A percentile compares a stretch with the other conserved stretches of the same genome.
phyloP scores from a whole-genome alignment of 1,284 basidiomycete species.

The Cryptococcus maquisensis region DNA sequence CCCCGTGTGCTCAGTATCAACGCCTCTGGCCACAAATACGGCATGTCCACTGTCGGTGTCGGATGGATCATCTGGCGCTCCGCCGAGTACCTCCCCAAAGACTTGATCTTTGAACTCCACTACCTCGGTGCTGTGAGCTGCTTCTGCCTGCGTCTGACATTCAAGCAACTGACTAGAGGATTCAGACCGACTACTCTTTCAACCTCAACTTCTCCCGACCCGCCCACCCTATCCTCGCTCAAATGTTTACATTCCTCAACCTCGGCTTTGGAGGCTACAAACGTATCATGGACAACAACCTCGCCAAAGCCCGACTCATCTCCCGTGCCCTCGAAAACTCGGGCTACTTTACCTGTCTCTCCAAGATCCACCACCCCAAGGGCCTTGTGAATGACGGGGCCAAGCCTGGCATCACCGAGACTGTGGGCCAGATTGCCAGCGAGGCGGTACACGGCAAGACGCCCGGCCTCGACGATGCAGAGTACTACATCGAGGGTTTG shows the following conservation, averaged over 20 bases:
- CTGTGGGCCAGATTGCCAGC: conserved; percentile 16
- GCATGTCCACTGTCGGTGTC: conserved; percentile 71
- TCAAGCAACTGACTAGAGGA: background rate
- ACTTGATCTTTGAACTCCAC: conserved; percentile 90
- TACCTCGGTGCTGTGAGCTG: conserved; percentile 52
- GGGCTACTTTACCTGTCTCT: conserved; percentile 62
- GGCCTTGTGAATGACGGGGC: conserved; percentile 2
- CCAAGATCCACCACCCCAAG: conserved; percentile 50
- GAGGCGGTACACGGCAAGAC: conserved; percentile 19
- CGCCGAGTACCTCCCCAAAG: conserved; percentile 71
- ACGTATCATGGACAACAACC: conserved; percentile 62
- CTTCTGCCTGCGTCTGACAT: background rate
- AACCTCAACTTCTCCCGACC: conserved; percentile 91
- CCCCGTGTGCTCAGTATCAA: conserved; percentile 61
- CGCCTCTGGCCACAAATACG: conserved; percentile 84
- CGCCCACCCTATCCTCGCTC: conserved; percentile 74
- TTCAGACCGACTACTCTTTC: conserved; percentile 63
- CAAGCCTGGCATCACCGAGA: conserved; percentile 8
- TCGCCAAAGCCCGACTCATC: conserved; percentile 78
- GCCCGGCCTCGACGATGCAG: conserved; percentile 27
- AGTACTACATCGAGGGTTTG: conserved; percentile 55
- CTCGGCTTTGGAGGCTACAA: conserved; percentile 76
- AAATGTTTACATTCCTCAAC: conserved; percentile 87
- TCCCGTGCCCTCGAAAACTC: conserved; percentile 79
- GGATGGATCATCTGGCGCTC: conserved; percentile 84